These are phyloP conservation scores for Brettanomyces anomalus DNA, from an alignment of 805 yeast genomes.

Conservation along the genomic window DNA sequence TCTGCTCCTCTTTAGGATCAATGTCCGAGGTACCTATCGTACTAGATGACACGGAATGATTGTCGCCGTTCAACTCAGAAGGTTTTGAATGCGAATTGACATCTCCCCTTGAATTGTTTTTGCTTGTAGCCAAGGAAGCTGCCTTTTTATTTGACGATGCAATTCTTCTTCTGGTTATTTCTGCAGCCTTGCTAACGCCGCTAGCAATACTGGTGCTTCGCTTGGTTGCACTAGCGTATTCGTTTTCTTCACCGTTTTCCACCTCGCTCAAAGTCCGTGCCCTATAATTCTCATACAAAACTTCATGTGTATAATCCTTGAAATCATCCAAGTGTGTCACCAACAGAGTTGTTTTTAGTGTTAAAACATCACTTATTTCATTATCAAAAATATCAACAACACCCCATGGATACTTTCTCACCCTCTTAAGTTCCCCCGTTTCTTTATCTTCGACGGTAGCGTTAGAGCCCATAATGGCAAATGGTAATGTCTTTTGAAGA, in stretches of 20 bases:
- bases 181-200: constrained; percentile 4
- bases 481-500: constrained; percentile 46
- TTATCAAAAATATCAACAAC: constrained; percentile 50
- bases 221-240: background rate
- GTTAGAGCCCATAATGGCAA: constrained; percentile 58
- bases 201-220: constrained; percentile 5
- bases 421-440: constrained; percentile 32
- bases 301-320: constrained; percentile 82
- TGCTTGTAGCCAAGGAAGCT: constrained; percentile 4
- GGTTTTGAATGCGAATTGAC: background rate
- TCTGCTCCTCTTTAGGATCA: constrained; percentile 69
- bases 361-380: constrained; percentile 69
- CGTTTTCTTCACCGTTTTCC: constrained; percentile 3
- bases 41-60: background rate
- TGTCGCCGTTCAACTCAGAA: background rate
- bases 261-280: constrained; percentile 38
- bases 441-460: constrained; percentile 26
- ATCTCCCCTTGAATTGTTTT: background rate
- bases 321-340: constrained; percentile 82
- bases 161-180: background rate
- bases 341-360: constrained; percentile 69
- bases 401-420: constrained; percentile 64
- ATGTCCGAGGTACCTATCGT: constrained; percentile 4
- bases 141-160: background rate
- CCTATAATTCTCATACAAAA: constrained; percentile 81